Conservation (phyloP, 768 basidiomycete species). For the Tylopilus rubrobrunneus region DNA sequence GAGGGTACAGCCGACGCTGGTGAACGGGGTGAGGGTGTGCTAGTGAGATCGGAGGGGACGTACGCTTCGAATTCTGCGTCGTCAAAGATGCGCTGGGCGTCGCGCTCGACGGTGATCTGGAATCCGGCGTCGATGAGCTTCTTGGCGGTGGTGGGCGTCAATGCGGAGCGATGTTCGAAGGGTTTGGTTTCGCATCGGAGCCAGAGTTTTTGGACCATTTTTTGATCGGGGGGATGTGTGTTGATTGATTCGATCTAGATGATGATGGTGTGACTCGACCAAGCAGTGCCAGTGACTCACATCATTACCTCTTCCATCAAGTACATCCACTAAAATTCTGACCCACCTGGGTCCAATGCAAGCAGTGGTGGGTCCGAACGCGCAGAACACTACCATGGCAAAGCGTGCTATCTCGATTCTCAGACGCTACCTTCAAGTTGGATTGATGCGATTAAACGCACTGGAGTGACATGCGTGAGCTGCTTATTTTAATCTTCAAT, state of each 20-base stretch:
- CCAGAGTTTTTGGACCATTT: constrained; percentile 61
- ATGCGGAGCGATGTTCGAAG: constrained; percentile 88
- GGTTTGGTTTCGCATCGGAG: constrained; percentile 96
- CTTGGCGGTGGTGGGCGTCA: constrained; percentile 90
- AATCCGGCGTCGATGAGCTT: constrained; percentile 87
- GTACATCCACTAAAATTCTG: no score
- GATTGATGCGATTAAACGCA: no score
- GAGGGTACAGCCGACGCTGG: constrained; percentile 85
- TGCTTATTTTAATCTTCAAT: no score
- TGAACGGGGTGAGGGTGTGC: background rate
- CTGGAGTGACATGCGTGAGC: no score
- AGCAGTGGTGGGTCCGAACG: no score
- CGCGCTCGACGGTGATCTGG: constrained; percentile 86
- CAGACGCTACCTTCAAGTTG: no score
- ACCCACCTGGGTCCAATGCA: no score
- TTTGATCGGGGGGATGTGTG: background rate
- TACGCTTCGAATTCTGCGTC: constrained; percentile 92
- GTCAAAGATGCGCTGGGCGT: constrained; percentile 90
- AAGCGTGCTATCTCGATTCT: no score
- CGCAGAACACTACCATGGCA: no score
- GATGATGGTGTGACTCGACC: background rate
- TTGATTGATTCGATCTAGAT: background rate
- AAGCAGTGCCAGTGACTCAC: background rate
- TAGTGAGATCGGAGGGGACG: constrained; percentile 29
- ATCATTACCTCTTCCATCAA: background rate